Base-by-base conservation (phyloP, 129 eudicot species). In the Mikania micrantha region DNA sequence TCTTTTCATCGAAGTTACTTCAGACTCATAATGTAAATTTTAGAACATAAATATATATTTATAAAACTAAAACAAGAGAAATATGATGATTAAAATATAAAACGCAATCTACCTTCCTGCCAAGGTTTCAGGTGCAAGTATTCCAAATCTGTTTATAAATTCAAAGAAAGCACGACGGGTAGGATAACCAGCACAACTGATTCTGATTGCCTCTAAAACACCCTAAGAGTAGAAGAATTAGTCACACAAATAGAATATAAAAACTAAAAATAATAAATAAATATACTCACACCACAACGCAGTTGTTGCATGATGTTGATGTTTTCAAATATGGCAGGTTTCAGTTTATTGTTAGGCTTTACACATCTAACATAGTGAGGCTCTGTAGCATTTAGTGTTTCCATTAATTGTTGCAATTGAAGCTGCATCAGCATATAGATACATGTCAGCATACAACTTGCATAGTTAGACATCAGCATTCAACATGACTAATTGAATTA, bases 151-250 rank as follows among this genome's bases (percentile, higher is more conserved):
- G 82, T 94, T 85, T 68, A 94, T 74, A 72, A 94, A 94, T 71
- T 94, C 99, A 75, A 94, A 94, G 82, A 89, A 94, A 60, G 95
- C 82, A 63, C 97, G 96, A 21, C 99, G 99, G 77, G 99, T 94
- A 69, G 99, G 99, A 72, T 78, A 94, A 34, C 99, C 99, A 32
- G 99, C 99, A 81, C 97, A 89, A 76, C 99, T 94, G 67, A 94
- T 94, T 77, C 99, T 84, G 77, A 94, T 94, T 81, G 99, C 99
- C 86, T 94, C 99, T 78, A 94, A 64, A 74, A 94, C 99, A 77
- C 99, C 99, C 99, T 94, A 80, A 22, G 79, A 42, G 63, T 47
- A 79, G 38, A 74, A 57, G 24, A 67, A 68, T 61, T 29, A 72
- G 66, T 73, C 56, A 64, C 42, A 54, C 41, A 45, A n/a, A 39